Evolutionary conservation across 768 basidiomycete species (phyloP).

Genomic region (Leucosporidium creatinivorum): DNA sequence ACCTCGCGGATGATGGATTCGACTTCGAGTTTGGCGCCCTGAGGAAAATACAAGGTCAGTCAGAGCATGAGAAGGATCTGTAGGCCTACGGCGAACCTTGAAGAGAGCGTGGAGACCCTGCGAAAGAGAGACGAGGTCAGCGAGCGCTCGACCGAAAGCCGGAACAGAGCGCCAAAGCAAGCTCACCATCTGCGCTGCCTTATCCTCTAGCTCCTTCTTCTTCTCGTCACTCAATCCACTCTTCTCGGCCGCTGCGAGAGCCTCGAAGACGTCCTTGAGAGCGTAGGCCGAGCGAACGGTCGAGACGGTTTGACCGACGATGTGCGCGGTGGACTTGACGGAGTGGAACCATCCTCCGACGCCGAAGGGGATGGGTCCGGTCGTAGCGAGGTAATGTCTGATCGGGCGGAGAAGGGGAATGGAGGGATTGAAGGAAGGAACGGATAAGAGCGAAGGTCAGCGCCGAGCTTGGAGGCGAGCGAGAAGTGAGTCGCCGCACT

Average conservation of each 20-base stretch:
- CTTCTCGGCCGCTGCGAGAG: slow-evolving; percentile 82
- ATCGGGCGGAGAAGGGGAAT: no score
- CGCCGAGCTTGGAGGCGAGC: no score
- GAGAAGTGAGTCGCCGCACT: slow-evolving; percentile 20
- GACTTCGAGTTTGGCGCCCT: slow-evolving; percentile 87
- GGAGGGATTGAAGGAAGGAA: not conserved
- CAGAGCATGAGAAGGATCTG: no score
- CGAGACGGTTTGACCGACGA: slow-evolving; percentile 55
- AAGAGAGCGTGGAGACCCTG: slow-evolving; percentile 74
- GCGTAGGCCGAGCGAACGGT: slow-evolving; percentile 56
- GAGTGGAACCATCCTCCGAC: slow-evolving; percentile 87
- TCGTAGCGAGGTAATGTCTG: slow-evolving; percentile 74
- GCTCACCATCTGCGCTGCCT: slow-evolving; percentile 73
- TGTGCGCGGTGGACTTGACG: slow-evolving; percentile 84
- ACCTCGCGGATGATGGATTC: slow-evolving; percentile 83
- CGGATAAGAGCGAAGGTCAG: not conserved
- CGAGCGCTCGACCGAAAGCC: no score
- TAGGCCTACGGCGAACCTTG: slow-evolving; percentile 64
- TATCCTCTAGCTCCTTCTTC: slow-evolving; percentile 74
- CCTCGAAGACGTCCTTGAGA: slow-evolving; percentile 81
- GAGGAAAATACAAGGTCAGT: no score
- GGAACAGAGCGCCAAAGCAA: not conserved
- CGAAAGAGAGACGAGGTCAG: not conserved
- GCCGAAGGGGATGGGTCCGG: slow-evolving; percentile 57
- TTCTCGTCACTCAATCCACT: slow-evolving; percentile 71